phyloP scores from a whole-genome alignment of 2,329 filamentous ascomycete genomes.

The Pestalotiopsis sp. region DNA sequence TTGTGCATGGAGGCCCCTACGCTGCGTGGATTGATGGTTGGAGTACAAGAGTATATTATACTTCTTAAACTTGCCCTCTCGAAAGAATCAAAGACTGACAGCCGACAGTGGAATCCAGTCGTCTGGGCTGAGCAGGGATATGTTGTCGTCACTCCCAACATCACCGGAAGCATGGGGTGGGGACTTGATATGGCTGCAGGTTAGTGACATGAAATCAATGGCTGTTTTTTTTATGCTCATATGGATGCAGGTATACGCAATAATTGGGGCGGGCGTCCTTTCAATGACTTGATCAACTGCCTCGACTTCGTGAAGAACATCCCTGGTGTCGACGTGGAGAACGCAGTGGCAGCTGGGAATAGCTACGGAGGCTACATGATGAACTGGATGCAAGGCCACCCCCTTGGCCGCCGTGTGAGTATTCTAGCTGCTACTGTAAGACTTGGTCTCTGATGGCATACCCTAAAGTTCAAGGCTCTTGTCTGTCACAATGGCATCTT shows the following conservation, averaged over 20 bases:
- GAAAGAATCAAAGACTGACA: background rate
- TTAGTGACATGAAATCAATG: constrained; percentile 18
- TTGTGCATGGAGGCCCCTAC: constrained; percentile 44
- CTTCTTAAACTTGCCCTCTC: background rate
- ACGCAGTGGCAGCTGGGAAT: constrained; percentile 54
- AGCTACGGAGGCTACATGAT: constrained; percentile 64
- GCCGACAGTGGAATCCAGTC: constrained; percentile 50
- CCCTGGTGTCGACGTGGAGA: constrained; percentile 54
- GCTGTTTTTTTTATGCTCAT: background rate
- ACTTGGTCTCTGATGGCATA: background rate
- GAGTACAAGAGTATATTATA: constrained; percentile 41
- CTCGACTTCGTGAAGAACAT: constrained; percentile 53
- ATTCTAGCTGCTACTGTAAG: background rate
- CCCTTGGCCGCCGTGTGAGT: constrained; percentile 47
- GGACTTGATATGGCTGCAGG: constrained; percentile 42
- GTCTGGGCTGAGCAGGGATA: constrained; percentile 65
- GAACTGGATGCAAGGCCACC: constrained; percentile 59
- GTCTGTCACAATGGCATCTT: constrained; percentile 55
- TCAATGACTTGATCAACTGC: constrained; percentile 57
- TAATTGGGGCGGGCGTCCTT: constrained; percentile 57
- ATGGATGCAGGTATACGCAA: constrained; percentile 43
- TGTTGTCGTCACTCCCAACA: constrained; percentile 59
- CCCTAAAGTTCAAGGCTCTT: constrained; percentile 51
- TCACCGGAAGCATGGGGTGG: constrained; percentile 60
- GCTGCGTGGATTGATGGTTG: constrained; percentile 55